Percentiles rank a stretch among this genome's conserved stretches.
Conservation (phyloP, 495 filamentous ascomycete species). For the Lichina pygmaea region DNA sequence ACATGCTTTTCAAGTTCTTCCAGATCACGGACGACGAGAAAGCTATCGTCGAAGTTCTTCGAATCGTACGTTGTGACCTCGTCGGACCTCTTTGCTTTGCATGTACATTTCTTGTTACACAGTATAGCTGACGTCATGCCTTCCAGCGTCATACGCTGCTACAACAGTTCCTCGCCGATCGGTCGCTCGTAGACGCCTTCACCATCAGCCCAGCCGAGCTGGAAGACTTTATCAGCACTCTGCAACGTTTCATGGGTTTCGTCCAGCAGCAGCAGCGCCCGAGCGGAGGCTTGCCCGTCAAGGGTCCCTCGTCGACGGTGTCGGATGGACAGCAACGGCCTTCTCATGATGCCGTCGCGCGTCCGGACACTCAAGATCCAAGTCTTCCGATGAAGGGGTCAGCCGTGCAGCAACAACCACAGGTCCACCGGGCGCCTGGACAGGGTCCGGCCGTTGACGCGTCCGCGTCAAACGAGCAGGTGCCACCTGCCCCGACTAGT, state of each 20-base stretch:
- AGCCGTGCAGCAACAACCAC: conserved; percentile 1
- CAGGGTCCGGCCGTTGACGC: neutral
- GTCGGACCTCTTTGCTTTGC: neutral
- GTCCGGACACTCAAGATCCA: neutral
- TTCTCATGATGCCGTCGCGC: neutral
- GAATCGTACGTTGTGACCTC: neutral
- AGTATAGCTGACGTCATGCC: neutral
- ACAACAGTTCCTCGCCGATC: conserved; percentile 2
- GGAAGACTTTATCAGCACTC: neutral
- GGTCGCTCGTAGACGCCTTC: conserved; percentile 1
- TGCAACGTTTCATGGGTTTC: conserved; percentile 1
- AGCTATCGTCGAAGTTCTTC: neutral
- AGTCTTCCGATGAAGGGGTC: neutral
- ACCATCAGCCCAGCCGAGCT: conserved; percentile 2
- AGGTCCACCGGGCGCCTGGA: neutral
- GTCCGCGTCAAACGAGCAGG: neutral
- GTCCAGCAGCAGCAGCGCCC: neutral
- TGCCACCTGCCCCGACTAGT: conserved; percentile 2
- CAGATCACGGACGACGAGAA: conserved; percentile 1
- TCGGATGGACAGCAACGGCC: no score
- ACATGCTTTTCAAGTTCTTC: conserved; percentile 1
- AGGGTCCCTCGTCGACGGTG: no score
- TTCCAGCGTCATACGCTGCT: conserved; percentile 1
- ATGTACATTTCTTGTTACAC: neutral
- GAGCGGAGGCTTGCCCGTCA: neutral